These are phyloP conservation scores for Candida ovalis DNA, from an alignment of 805 yeast genomes.

Conservation along the genomic window DNA sequence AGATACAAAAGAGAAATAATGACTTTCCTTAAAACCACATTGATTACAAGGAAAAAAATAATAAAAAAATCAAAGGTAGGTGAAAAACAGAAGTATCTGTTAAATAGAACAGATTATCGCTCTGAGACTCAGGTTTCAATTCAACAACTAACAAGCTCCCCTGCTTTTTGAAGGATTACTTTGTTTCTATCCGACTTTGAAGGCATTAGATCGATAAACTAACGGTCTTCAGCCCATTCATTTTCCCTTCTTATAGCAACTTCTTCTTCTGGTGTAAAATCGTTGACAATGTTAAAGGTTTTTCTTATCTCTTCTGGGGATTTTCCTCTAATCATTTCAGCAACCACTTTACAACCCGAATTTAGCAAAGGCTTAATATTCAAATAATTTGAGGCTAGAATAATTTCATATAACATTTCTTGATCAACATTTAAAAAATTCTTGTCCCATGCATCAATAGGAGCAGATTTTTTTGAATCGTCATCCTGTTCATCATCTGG, in stretches of 20 bases:
- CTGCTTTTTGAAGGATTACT: too few species aligned
- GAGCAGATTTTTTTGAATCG: slow-evolving; percentile 82
- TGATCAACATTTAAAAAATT: slow-evolving; percentile 92
- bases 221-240: slow-evolving; percentile 90
- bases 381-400: slow-evolving; percentile 75
- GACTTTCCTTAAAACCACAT: too few species aligned
- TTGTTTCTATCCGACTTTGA: too few species aligned
- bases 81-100: too few species aligned
- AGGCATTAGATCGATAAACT: too few species aligned
- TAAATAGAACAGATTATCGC: too few species aligned
- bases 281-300: slow-evolving; percentile 45
- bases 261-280: slow-evolving; percentile 83
- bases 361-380: slow-evolving; percentile 72
- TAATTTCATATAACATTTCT: slow-evolving; percentile 79
- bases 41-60: background rate
- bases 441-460: slow-evolving; percentile 94
- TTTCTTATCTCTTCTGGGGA: slow-evolving; percentile 39
- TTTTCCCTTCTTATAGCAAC: slow-evolving; percentile 84
- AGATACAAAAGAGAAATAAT: background rate
- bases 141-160: background rate
- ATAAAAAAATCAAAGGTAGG: too few species aligned
- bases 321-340: slow-evolving; percentile 18
- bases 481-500: slow-evolving; percentile 79
- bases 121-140: background rate
- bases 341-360: slow-evolving; percentile 59